Conservation (phyloP, 176 grass and related monocot species). For the Ananas comosus region DNA sequence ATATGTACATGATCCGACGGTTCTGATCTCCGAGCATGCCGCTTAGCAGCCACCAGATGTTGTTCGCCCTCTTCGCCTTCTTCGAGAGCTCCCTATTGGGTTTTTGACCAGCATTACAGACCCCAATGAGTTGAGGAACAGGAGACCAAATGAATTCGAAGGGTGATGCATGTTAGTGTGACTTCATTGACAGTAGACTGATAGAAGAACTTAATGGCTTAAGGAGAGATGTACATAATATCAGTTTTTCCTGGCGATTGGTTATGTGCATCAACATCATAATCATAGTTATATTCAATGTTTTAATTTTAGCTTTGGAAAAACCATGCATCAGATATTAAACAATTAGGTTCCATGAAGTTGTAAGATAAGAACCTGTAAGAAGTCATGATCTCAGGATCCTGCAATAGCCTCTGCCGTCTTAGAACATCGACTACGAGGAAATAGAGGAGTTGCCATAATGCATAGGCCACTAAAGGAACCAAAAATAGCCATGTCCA, state of each 20-base stretch:
- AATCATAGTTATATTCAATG: too few species aligned
- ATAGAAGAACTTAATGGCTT: too few species aligned
- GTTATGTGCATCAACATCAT: too few species aligned
- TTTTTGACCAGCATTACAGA: conserved; percentile 6
- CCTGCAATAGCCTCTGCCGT: conserved; percentile 64
- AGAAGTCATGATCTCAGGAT: conserved; percentile 98
- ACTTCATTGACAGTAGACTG: too few species aligned
- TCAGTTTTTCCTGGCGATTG: too few species aligned
- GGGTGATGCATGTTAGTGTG: too few species aligned
- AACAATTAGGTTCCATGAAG: conserved; percentile 13
- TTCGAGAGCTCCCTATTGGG: conserved; percentile 80
- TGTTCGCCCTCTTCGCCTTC: conserved; percentile 95
- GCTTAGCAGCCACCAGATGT: conserved; percentile 91
- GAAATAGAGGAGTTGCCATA: conserved; percentile 90
- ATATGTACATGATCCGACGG: conserved; percentile 80
- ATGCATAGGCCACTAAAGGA: conserved; percentile 85
- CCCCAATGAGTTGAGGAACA: not conserved
- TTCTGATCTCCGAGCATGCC: conserved; percentile 83
- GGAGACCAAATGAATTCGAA: too few species aligned
- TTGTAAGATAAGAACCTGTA: conserved; percentile 50
- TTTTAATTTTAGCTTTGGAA: not conserved
- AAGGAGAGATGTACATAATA: too few species aligned
- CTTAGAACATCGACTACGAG: conserved; percentile 87
- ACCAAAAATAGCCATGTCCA: conserved; percentile 82
- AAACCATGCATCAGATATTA: conserved; percentile 4